Conservation (phyloP, 352 stramenopile genomes). For the Pythium rishiriense region DNA sequence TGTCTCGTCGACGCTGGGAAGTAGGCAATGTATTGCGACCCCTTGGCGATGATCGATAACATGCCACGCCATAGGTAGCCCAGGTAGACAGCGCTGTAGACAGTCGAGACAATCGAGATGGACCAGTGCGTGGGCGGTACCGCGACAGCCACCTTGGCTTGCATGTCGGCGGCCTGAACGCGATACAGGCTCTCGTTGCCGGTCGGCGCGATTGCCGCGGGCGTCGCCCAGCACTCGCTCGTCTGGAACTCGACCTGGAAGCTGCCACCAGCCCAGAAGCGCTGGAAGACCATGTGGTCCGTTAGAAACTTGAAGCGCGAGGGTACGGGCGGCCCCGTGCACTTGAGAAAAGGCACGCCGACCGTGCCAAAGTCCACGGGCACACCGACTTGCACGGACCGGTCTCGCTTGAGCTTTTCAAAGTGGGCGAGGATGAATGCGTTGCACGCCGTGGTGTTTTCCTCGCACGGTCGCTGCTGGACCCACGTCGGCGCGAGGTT, state of each 20-base stretch:
- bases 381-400: constrained; percentile 26
- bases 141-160: constrained; percentile 10
- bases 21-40: constrained; percentile 10
- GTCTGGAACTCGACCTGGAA: constrained; percentile 41
- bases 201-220: constrained; percentile 5
- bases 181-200: constrained; percentile 28
- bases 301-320: constrained; percentile 32
- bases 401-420: constrained; percentile 22
- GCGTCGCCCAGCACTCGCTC: constrained; percentile 32
- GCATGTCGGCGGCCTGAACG: constrained; percentile 19
- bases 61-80: constrained; percentile 6
- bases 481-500: constrained; percentile 36
- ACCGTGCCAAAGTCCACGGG: constrained; percentile 31
- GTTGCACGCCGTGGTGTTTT: constrained; percentile 29
- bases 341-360: constrained; percentile 33
- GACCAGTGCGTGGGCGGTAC: constrained; percentile 24
- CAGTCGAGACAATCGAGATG: constrained; percentile 15
- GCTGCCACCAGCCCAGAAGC: constrained; percentile 38
- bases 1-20: constrained; percentile 8
- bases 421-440: constrained; percentile 39
- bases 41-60: not conserved
- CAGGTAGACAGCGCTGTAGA: constrained; percentile 36
- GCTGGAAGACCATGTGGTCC: constrained; percentile 34
- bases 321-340: constrained; percentile 14
- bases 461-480: not conserved